phyloP scores from a whole-genome alignment of 306 rosid genomes.

The Canavalia gladiata region DNA sequence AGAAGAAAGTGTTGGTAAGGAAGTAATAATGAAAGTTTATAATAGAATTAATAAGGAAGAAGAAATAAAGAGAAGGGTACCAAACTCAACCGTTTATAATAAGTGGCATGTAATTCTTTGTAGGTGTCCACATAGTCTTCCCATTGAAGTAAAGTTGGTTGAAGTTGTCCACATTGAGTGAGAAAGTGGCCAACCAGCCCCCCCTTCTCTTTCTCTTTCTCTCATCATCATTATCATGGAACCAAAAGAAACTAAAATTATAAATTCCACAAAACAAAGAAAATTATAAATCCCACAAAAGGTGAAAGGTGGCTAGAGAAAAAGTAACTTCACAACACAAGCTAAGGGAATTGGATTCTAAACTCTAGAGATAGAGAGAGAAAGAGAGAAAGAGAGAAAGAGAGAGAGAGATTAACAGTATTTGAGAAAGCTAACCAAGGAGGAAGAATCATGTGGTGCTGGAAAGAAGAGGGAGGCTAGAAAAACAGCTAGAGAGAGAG shows the following conservation, averaged over 20 bases:
- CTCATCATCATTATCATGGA: constrained; percentile 64
- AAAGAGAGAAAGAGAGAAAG: not conserved
- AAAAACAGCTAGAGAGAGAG: constrained; percentile 1
- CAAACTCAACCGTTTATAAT: constrained; percentile 62
- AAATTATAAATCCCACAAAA: constrained; percentile 61
- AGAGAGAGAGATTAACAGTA: constrained; percentile 1
- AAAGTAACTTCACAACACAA: constrained; percentile 60
- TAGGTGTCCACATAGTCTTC: constrained; percentile 77
- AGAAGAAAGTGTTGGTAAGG: constrained; percentile 43
- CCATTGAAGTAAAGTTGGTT: constrained; percentile 94
- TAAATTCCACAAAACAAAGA: constrained; percentile 66
- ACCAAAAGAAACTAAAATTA: constrained; percentile 48
- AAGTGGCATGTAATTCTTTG: constrained; percentile 52
- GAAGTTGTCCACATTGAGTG: constrained; percentile 88
- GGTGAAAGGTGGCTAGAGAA: constrained; percentile 69
- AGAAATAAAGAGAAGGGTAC: constrained; percentile 36
- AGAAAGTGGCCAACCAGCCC: constrained; percentile 80
- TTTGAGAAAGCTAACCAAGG: constrained; percentile 32
- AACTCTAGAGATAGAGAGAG: constrained; percentile 31
- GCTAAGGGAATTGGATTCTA: constrained; percentile 65
- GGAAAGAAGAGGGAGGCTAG: constrained; percentile 59
- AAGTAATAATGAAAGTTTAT: constrained; percentile 37
- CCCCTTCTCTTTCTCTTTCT: constrained; percentile 47
- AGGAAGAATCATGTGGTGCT: constrained; percentile 61
- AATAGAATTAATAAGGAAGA: constrained; percentile 44